Base-by-base conservation (phyloP, 2,329 filamentous ascomycete genomes). In the Colletotrichum sp. region DNA sequence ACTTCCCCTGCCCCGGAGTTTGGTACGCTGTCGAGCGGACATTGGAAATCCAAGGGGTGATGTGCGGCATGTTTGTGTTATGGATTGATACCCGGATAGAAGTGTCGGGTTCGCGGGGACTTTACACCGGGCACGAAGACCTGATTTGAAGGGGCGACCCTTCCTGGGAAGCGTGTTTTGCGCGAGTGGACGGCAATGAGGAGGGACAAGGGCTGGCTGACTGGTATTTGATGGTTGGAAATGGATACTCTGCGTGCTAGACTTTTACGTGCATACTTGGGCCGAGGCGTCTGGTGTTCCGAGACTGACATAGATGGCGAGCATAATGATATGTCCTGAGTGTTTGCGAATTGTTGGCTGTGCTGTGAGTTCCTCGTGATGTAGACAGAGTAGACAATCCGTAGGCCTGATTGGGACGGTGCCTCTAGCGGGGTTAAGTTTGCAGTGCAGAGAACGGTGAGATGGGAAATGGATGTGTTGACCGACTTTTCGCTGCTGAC, bases 251-350 rank as follows among this genome's bases (percentile, higher is more conserved):
- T 60, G n/a, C 48, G 70, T 68, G 59, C 71, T 76, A 76, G 74
- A 76, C 70, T 73, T 74, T 60, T 36, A 59, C 74, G 48, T 73
- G 74, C 74, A 76, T 76, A 59, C 28, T 60, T 65, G 64, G 61
- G 64, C 59, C 69, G 57, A 59, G 73, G 74, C 70, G 70, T 73
- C 52, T 61, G 74, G 74, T 76, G 74, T 76, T 76, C 43, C 64
- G 64, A 76, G 74, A 76, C 34, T 76, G 74, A 74, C 59, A 76
- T 76, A 74, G 74, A 76, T 69, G 71, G 74, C 74, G 64, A 73
- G 74, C 70, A 76, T 76, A 76, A 76, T 76, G 74, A 74, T 18
- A 69, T 52, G 70, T 72, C 59, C 72, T 24, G 68, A 68, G 39
- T 75, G 30, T 26, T 71, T n/a, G 60, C 39, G 0, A 36, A 36